These are phyloP conservation scores for Ceratocystis colombiana DNA, from an alignment of 2,329 filamentous ascomycete genomes.

Conservation along the genomic window DNA sequence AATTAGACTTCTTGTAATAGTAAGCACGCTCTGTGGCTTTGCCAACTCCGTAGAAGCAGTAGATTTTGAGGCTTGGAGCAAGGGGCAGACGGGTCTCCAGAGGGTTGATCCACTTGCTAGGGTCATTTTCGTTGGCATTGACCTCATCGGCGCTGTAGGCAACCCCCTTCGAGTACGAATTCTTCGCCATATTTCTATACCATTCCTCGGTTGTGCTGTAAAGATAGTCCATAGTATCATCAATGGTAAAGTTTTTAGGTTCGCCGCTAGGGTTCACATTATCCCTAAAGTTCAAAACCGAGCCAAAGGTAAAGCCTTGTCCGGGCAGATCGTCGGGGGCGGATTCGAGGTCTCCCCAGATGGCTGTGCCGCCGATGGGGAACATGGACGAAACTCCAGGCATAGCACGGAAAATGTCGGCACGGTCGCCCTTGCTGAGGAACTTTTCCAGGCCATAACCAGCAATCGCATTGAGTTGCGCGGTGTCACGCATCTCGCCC, in stretches of 20 bases:
- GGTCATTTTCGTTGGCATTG: conserved; percentile 66
- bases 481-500: conserved; percentile 97
- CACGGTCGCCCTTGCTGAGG: conserved; percentile 76
- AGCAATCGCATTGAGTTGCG: conserved; percentile 89
- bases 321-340: conserved; percentile 76
- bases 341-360: conserved; percentile 86
- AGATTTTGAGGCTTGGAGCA: conserved; percentile 84
- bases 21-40: conserved; percentile 90
- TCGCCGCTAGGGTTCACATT: conserved; percentile 54
- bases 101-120: conserved; percentile 86
- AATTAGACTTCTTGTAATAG: conserved; percentile 67
- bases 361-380: conserved; percentile 79
- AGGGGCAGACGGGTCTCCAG: conserved; percentile 78
- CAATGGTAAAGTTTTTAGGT: conserved; percentile 68
- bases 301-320: conserved; percentile 65
- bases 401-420: conserved; percentile 93
- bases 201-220: conserved; percentile 70
- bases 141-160: conserved; percentile 72
- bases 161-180: conserved; percentile 78
- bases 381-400: conserved; percentile 95
- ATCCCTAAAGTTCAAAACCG: conserved; percentile 71
- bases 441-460: conserved; percentile 97
- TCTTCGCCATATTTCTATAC: conserved; percentile 64
- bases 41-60: conserved; percentile 92
- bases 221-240: conserved; percentile 66